Evolutionary conservation across 164 flowering plant genomes (phyloP).

Genomic region (Vitis amurensis): DNA sequence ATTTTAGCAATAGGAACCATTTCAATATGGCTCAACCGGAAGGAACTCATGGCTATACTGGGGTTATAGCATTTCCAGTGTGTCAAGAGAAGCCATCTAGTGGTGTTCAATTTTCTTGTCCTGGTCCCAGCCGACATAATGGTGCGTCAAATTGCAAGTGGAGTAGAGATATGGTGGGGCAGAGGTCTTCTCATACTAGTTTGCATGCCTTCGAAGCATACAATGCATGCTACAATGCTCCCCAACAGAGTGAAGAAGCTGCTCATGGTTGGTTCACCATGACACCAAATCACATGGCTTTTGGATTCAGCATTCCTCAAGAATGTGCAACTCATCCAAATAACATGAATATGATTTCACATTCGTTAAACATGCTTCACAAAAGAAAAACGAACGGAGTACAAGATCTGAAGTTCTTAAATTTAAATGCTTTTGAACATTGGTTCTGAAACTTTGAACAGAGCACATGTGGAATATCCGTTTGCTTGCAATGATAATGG

Average conservation of each 20-base stretch:
- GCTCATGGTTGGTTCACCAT: conserved; percentile 22
- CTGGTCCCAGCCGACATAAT: conserved; percentile 20
- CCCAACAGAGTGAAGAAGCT: conserved; percentile 23
- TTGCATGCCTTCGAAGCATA: conserved; percentile 23
- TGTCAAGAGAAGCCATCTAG: conserved; percentile 24
- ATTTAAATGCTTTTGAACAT: conserved; percentile 8
- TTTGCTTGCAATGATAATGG: conserved; percentile 23
- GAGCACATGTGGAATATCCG: conserved; percentile 17
- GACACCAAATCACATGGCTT: conserved; percentile 21
- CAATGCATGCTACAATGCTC: conserved; percentile 19
- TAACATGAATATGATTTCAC: conserved; percentile 14
- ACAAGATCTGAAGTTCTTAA: conserved; percentile 11
- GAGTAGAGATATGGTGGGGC: conserved; percentile 22
- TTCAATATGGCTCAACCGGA: conserved; percentile 17
- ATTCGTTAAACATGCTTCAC: conserved; percentile 8
- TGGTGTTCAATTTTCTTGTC: conserved; percentile 24
- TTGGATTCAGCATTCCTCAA: conserved; percentile 17
- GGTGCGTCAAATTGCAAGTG: conserved; percentile 25
- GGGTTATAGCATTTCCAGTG: conserved; percentile 21
- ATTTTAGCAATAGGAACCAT: conserved; percentile 11
- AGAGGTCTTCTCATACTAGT: conserved; percentile 19
- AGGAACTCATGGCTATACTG: conserved; percentile 17
- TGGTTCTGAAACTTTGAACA: neutral
- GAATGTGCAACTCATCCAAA: conserved; percentile 16
- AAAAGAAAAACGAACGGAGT: conserved; percentile 17